Conservation (phyloP, 441 rosid genomes). For the Biscutella laevigata region DNA sequence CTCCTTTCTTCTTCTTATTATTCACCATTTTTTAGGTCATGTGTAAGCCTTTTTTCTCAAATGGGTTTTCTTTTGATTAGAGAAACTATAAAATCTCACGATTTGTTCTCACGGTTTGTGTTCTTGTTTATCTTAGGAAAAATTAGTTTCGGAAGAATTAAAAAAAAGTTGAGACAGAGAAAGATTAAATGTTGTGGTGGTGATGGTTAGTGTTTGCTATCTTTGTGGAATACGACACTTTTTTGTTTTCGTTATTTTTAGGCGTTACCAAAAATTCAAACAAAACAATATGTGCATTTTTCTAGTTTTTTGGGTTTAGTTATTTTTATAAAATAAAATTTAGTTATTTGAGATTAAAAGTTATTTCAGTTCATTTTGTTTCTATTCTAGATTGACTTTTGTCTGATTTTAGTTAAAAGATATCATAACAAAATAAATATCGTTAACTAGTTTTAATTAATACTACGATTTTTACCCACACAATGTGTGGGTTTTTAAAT, state of each 20-base stretch:
- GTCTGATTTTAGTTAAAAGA: too few relatives aligned
- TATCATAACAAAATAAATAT: too few relatives aligned
- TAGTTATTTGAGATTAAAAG: too few relatives aligned
- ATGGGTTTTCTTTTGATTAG: neutral
- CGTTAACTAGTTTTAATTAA: too few relatives aligned
- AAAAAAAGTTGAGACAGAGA: slow-evolving; percentile 2
- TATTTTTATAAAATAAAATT: too few relatives aligned
- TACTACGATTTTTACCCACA: too few relatives aligned
- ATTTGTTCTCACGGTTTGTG: slow-evolving; percentile 17
- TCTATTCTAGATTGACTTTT: too few relatives aligned
- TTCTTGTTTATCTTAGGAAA: slow-evolving; percentile 17
- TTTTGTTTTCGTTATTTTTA: neutral
- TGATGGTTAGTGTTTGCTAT: slow-evolving; percentile 15
- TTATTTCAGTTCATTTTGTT: too few relatives aligned
- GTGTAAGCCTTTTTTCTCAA: neutral
- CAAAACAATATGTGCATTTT: too few relatives aligned
- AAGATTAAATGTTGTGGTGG: slow-evolving; percentile 11
- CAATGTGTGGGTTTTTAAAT: too few relatives aligned
- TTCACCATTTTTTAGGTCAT: neutral
- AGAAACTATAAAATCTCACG: slow-evolving; percentile 6
- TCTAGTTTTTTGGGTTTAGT: too few relatives aligned
- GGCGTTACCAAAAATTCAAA: too few relatives aligned
- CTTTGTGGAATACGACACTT: slow-evolving; percentile 9
- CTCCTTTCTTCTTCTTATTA: neutral
- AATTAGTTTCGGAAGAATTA: neutral